phyloP scores from a whole-genome alignment of 1,284 basidiomycete genomes.

The Cutaneotrichosporon sp. region DNA sequence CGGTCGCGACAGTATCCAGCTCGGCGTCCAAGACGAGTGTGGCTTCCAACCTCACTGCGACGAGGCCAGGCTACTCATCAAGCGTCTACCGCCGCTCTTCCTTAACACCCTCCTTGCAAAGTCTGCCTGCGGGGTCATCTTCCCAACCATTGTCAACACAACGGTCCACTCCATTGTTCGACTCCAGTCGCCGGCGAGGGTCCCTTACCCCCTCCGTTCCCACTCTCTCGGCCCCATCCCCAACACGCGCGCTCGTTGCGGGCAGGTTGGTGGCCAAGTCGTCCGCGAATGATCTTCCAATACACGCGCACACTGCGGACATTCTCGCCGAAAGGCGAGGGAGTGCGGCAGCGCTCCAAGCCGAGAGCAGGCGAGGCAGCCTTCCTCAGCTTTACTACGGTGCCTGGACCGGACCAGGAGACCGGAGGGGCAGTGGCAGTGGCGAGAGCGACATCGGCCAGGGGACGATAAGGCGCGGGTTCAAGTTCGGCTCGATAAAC shows the following conservation, averaged over 20 bases:
- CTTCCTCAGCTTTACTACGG: constrained; percentile 46
- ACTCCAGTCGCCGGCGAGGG: constrained; percentile 29
- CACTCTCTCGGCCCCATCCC: constrained; percentile 39
- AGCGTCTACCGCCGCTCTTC: constrained; percentile 35
- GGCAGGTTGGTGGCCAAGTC: constrained; percentile 18
- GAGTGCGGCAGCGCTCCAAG: constrained; percentile 7
- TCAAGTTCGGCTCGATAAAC: constrained; percentile 38
- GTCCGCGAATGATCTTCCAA: background rate
- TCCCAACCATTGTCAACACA: constrained; percentile 1
- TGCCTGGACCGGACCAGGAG: constrained; percentile 31
- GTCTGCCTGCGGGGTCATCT: constrained; percentile 18
- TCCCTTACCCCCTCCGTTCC: constrained; percentile 43
- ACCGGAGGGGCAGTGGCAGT: constrained; percentile 34
- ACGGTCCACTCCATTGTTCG: constrained; percentile 6
- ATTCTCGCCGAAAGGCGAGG: constrained; percentile 9
- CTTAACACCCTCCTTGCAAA: constrained; percentile 38
- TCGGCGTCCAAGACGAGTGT: constrained; percentile 42
- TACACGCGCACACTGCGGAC: constrained; percentile 26
- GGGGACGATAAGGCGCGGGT: constrained; percentile 19
- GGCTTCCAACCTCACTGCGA: constrained; percentile 42
- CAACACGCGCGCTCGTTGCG: constrained; percentile 35
- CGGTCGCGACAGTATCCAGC: constrained; percentile 32
- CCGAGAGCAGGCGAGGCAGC: constrained; percentile 37
- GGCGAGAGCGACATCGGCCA: constrained; percentile 28
- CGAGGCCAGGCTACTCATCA: constrained; percentile 25